Conservation (phyloP, 2,329 filamentous ascomycete genomes). For the Venturia oleaginea region DNA sequence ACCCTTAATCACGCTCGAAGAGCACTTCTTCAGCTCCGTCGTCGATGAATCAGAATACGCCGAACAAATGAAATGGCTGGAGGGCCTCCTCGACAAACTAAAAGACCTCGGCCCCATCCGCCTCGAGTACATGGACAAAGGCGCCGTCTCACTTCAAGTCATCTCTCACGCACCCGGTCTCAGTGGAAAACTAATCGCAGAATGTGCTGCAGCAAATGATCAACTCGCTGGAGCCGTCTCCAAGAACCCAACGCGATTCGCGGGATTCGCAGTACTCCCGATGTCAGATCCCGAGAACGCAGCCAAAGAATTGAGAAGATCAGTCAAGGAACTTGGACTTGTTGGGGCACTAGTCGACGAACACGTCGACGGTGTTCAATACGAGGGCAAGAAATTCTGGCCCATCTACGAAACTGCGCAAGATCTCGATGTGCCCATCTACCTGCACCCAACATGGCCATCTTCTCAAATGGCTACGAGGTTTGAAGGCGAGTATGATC, state of each 20-base stretch:
- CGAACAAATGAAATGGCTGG: conserved; percentile 13
- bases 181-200: neutral
- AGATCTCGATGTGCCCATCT: conserved; percentile 35
- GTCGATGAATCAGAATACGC: conserved; percentile 17
- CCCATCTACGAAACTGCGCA: conserved; percentile 33
- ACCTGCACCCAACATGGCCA: conserved; percentile 34
- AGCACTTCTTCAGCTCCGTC: conserved; percentile 28
- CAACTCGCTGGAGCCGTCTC: conserved; percentile 25
- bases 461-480: conserved; percentile 18
- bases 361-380: conserved; percentile 31
- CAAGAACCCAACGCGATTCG: conserved; percentile 29
- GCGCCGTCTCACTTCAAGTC: conserved; percentile 21
- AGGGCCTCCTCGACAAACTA: conserved; percentile 14
- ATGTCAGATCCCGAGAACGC: conserved; percentile 29
- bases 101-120: conserved; percentile 19
- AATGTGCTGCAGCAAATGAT: conserved; percentile 22
- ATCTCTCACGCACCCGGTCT: conserved; percentile 24
- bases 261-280: conserved; percentile 36
- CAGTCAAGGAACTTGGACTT: conserved; percentile 37
- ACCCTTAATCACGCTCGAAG: conserved; percentile 33
- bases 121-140: conserved; percentile 21
- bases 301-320: conserved; percentile 31
- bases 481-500: conserved; percentile 32
- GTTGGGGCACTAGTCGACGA: conserved; percentile 41
- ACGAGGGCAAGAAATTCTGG: conserved; percentile 36